phyloP scores from a whole-genome alignment of 2,329 filamentous ascomycete genomes.

The Zalaria sp. region DNA sequence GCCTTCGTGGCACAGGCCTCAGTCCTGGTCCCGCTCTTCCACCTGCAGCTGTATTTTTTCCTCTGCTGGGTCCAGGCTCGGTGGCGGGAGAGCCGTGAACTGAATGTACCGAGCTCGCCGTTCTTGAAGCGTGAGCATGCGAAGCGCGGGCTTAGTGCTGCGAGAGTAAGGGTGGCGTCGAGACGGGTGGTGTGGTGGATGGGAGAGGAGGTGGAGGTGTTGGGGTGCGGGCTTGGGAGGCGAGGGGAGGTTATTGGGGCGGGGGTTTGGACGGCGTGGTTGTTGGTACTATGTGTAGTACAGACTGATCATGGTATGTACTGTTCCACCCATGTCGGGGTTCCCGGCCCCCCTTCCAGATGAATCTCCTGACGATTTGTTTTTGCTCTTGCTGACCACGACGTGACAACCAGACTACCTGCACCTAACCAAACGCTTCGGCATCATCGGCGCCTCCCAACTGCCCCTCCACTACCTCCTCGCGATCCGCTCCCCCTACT shows the following conservation, averaged over 20 bases:
- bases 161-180: slow-evolving; percentile 9
- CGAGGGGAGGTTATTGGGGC: slow-evolving; percentile 36
- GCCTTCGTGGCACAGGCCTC: slow-evolving; percentile 43
- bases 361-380: too few relatives aligned
- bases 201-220: slow-evolving; percentile 9
- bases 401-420: slow-evolving; percentile 40
- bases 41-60: slow-evolving; percentile 27
- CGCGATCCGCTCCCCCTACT: slow-evolving; percentile 35
- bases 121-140: slow-evolving; percentile 19
- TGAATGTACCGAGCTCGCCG: slow-evolving; percentile 26
- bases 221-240: slow-evolving; percentile 29
- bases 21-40: slow-evolving; percentile 29
- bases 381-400: not conserved
- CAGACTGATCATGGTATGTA: slow-evolving; percentile 40
- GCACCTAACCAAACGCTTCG: slow-evolving; percentile 48
- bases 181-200: slow-evolving; percentile 20
- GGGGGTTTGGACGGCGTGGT: slow-evolving; percentile 36
- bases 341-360: too few relatives aligned
- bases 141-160: slow-evolving; percentile 13
- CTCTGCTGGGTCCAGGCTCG: slow-evolving; percentile 15
- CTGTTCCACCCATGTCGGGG: not conserved
- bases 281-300: slow-evolving; percentile 34
- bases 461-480: slow-evolving; percentile 46
- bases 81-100: slow-evolving; percentile 6
- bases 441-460: slow-evolving; percentile 45